Percentiles rank a stretch among this genome's conserved stretches.
Evolutionary conservation across 805 yeast species (phyloP).

Genomic region (Pichia nanzhaoensis): DNA sequence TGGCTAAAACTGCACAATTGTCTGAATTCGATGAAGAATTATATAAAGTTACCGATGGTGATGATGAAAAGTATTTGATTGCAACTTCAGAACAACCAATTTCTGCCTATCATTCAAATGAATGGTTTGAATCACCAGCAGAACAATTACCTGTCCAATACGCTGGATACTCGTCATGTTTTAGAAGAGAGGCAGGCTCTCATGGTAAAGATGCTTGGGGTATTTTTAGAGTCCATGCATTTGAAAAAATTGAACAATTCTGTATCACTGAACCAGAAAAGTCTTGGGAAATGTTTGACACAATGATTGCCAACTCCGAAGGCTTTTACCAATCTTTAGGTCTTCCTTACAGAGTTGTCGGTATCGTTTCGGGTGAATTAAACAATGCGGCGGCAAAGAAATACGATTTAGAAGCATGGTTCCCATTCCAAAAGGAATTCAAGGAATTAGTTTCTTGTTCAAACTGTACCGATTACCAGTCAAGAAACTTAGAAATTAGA

Average conservation of each 20-base stretch:
- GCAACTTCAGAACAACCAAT: constrained; percentile 99
- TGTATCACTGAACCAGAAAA: constrained; percentile 94
- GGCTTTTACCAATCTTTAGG: constrained; percentile 89
- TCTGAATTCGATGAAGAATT: constrained; percentile 97
- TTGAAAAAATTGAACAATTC: constrained; percentile 97
- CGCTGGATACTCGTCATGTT: constrained; percentile 97
- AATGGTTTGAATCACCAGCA: constrained; percentile 96
- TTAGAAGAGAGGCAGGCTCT: constrained; percentile 99
- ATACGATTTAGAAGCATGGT: constrained; percentile 99
- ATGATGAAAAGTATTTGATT: constrained; percentile 93
- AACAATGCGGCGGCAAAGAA: constrained; percentile 99
- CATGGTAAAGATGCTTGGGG: constrained; percentile 99
- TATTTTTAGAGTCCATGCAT: constrained; percentile 97
- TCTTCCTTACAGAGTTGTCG: constrained; percentile 94
- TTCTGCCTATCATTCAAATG: constrained; percentile 93
- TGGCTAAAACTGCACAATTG: constrained; percentile 99
- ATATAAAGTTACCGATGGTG: constrained; percentile 95
- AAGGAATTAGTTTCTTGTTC: constrained; percentile 98
- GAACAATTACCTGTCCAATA: constrained; percentile 96
- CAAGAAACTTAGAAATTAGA: constrained; percentile 96
- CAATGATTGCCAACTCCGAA: constrained; percentile 88
- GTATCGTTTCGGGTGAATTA: constrained; percentile 96
- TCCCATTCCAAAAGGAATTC: constrained; percentile 98
- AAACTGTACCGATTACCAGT: constrained; percentile 98
- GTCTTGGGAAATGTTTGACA: constrained; percentile 96